Base-by-base conservation (phyloP, 192 early-diverging fungal species). In the Podochytrium sp. region DNA sequence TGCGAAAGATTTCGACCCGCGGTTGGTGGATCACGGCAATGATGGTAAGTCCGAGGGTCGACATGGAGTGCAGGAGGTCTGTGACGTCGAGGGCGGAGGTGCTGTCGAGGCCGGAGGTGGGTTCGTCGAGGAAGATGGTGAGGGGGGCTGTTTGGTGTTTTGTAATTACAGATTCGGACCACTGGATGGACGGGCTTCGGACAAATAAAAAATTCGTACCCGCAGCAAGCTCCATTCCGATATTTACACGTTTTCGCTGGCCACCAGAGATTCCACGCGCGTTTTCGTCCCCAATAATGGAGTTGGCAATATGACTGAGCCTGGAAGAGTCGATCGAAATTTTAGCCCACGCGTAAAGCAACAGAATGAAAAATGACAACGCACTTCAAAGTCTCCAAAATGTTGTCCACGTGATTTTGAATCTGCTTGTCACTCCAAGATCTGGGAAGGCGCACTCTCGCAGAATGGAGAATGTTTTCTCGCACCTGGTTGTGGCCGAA, bases 21-120 rank as follows among this genome's bases (percentile, higher is more conserved):
- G 95, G 95, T 78, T 95, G 94, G 73, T 96, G 95, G 63, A 96
- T 91, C 3, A 91, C 90, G 69, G 93, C 89, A 34, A 96, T 80
- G 14, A 93, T 77, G 5, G 80, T 77, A 25, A 85, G 30, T 47
- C 77, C 77, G 37, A 93, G 90, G 74, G 90, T 88, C 10, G 92
- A 84, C 49, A 97, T 80, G 40, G 83, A 84, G 55, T 87, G 89
- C 78, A 97, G 83, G 67, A 95, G 90, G 51, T 85, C 83, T 55
- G 90, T 82, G 32, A 96, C 91, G 64, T 91, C 89, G 78, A 90
- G 67, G 14, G 83, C 78, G 18, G 70, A 90, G 0, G 92, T 90
- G 23, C 91, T 83, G 74, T 94, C 92, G 0, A 87, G 61, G 34
- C 95, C 95, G 33, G 92, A 93, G 2, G 94, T 96, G 52, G 94